A percentile compares a stretch with the other conserved stretches of the same genome.
phyloP scores from a whole-genome alignment of 768 basidiomycete genomes.

The Rhodotorula kratochvilovae region DNA sequence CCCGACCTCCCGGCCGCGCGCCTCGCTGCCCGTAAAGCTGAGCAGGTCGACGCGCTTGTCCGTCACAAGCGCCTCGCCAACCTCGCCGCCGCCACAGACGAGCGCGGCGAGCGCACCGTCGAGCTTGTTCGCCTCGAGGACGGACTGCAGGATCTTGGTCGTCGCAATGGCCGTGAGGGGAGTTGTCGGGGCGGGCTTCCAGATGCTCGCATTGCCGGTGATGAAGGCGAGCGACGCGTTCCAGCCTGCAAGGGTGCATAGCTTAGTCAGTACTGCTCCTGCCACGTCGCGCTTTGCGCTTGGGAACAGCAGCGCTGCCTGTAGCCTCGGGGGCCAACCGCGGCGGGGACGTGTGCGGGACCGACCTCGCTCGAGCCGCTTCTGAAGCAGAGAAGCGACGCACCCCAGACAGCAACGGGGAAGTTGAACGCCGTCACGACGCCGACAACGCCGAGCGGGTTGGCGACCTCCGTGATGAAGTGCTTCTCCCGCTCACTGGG shows the following conservation, averaged over 20 bases:
- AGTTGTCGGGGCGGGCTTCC: conserved; percentile 90
- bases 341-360: too few relatives aligned
- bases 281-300: too few relatives aligned
- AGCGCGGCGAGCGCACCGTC: conserved; percentile 79
- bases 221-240: conserved; percentile 82
- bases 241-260: too few relatives aligned
- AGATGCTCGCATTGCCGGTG: conserved; percentile 85
- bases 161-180: conserved; percentile 73
- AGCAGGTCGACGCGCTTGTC: conserved; percentile 75
- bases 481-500: conserved; percentile 34
- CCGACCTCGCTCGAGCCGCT: too few relatives aligned
- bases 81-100: conserved; percentile 74
- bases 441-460: conserved; percentile 69
- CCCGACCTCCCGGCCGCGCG: conserved; percentile 80
- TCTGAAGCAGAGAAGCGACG: neutral
- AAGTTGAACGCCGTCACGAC: conserved; percentile 88
- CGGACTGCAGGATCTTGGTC: conserved; percentile 72
- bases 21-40: conserved; percentile 91
- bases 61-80: conserved; percentile 72
- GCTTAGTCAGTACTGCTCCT: too few relatives aligned
- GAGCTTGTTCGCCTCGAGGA: conserved; percentile 75
- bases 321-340: too few relatives aligned
- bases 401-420: conserved; percentile 74
- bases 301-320: too few relatives aligned
- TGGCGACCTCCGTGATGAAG: conserved; percentile 61